Evolutionary conservation across 1,284 basidiomycete species (phyloP).

Genomic region (Macrocystidia cucumis): DNA sequence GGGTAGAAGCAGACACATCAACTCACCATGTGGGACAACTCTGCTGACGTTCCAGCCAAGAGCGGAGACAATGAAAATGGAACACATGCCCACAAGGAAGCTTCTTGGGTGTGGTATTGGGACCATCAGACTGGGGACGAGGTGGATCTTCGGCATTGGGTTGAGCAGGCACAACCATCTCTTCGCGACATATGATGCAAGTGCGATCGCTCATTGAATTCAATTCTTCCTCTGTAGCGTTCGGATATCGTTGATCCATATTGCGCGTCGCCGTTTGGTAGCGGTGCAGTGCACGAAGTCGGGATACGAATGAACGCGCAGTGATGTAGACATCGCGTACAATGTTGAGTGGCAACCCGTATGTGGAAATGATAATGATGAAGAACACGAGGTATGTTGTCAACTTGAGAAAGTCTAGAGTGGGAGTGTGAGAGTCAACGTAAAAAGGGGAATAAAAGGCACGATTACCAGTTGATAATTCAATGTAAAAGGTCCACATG

Average conservation of each 20-base stretch:
- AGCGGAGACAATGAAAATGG: slow-evolving; percentile 95
- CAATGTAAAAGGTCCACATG: slow-evolving; percentile 95
- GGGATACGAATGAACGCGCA: slow-evolving; percentile 82
- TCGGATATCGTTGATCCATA: slow-evolving; percentile 95
- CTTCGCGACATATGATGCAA: slow-evolving; percentile 98
- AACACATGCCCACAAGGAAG: slow-evolving; percentile 96
- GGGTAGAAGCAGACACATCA: slow-evolving; percentile 3
- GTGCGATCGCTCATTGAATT: slow-evolving; percentile 78
- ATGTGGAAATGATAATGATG: slow-evolving; percentile 85
- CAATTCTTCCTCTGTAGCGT: slow-evolving; percentile 87
- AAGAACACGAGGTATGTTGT: slow-evolving; percentile 92
- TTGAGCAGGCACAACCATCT: slow-evolving; percentile 60
- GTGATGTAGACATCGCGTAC: slow-evolving; percentile 96
- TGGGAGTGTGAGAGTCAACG: neutral
- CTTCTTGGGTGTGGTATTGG: slow-evolving; percentile 95
- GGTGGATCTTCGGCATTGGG: slow-evolving; percentile 21
- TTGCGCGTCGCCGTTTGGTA: slow-evolving; percentile 93
- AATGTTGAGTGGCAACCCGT: slow-evolving; percentile 95
- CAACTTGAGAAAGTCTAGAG: slow-evolving; percentile 86
- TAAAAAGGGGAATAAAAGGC: slow-evolving; percentile 6
- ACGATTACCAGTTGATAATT: slow-evolving; percentile 75
- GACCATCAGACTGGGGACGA: slow-evolving; percentile 54
- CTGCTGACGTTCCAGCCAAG: slow-evolving; percentile 96
- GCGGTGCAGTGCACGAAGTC: slow-evolving; percentile 82
- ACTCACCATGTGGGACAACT: slow-evolving; percentile 93